Base-by-base conservation (phyloP, 2,329 filamentous ascomycete genomes). In the Cladobotryum protrusum region DNA sequence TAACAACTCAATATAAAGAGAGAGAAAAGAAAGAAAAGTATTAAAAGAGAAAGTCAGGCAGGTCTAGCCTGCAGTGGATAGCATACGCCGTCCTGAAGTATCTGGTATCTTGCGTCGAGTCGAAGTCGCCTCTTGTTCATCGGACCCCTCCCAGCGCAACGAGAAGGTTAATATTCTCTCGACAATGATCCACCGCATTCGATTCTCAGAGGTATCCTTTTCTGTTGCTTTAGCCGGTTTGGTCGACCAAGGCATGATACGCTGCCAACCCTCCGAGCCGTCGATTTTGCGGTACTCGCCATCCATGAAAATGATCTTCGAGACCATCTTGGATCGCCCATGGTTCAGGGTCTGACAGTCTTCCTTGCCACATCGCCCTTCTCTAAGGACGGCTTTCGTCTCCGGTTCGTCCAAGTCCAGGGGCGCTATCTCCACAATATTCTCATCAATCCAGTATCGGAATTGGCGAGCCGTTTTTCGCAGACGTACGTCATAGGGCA, bases 111-210 rank as follows among this genome's bases (percentile, higher is more conserved):
- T 49, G 46, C 54, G 52, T 40, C 52, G 50, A n/a, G 50, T 37
- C 8, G 43, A 32, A n/a, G 43, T 48, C 13, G 56, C 52, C n/a
- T 58, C 57, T 15, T 61, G 51, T 36, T 64, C 64, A 15, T 54
- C 61, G 42, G 59, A 60, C n/a, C 60, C 62, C 15, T 69, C 67
- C 58, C 65, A 65, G 13, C 62, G 59, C 35, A 70, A 54, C 5
- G 66, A 66, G 48, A 69, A 69, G 1, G 67, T 69, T 29, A 70
- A 52, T 36, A 63, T 67, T 14, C 67, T 61, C 52, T 70, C 67
- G 8, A 69, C 66, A 18, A 67, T 56, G 29, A 67, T 63, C 67
- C 67, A 70, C 49, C 67, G 61, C 64, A 68, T 65, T 41, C 61
- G 56, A 48, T 68, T 64, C 49, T 63, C 61, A 24, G 57, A 59